Conservation (phyloP, 164 flowering plant species). For the Cinnamomum micranthum region DNA sequence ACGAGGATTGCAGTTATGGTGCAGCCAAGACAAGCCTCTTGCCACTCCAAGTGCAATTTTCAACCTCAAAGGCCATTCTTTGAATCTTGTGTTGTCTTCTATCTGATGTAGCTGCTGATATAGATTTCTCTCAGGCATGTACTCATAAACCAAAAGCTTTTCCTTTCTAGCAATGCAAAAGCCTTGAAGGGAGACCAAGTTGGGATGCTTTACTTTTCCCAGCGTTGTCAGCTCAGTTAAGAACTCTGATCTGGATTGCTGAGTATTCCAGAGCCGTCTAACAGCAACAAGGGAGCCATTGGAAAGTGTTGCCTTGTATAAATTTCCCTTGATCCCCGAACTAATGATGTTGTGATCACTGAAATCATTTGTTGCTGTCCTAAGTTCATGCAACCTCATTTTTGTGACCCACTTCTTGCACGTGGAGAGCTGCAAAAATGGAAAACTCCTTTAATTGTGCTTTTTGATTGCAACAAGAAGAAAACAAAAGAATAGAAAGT, state of each 20-base stretch:
- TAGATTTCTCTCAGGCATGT: slow-evolving; percentile 56
- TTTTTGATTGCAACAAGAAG: not conserved
- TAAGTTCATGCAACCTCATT: too few relatives aligned
- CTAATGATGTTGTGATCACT: too few relatives aligned
- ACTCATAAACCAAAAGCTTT: slow-evolving; percentile 52
- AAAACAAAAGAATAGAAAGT: not conserved
- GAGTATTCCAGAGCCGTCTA: slow-evolving; percentile 60
- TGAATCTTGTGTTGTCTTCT: slow-evolving; percentile 22
- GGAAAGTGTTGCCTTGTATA: slow-evolving; percentile 18
- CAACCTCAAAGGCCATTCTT: slow-evolving; percentile 63
- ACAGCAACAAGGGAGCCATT: slow-evolving; percentile 51
- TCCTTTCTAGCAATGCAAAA: slow-evolving; percentile 56
- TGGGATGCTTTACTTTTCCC: slow-evolving; percentile 50
- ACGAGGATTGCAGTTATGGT: slow-evolving; percentile 73
- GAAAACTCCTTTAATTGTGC: not conserved
- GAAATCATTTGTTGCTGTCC: too few relatives aligned
- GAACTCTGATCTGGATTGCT: slow-evolving; percentile 58
- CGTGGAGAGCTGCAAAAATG: slow-evolving; percentile 47
- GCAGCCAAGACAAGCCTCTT: slow-evolving; percentile 73
- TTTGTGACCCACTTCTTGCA: slow-evolving; percentile 11
- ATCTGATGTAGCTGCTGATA: slow-evolving; percentile 47
- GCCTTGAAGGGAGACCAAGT: slow-evolving; percentile 65
- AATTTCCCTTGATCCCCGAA: slow-evolving; percentile 35
- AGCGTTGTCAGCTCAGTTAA: slow-evolving; percentile 57
- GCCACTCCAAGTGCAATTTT: slow-evolving; percentile 56